Evolutionary conservation across 345 rosid genomes (phyloP).

Genomic region (Arabis hirsuta): DNA sequence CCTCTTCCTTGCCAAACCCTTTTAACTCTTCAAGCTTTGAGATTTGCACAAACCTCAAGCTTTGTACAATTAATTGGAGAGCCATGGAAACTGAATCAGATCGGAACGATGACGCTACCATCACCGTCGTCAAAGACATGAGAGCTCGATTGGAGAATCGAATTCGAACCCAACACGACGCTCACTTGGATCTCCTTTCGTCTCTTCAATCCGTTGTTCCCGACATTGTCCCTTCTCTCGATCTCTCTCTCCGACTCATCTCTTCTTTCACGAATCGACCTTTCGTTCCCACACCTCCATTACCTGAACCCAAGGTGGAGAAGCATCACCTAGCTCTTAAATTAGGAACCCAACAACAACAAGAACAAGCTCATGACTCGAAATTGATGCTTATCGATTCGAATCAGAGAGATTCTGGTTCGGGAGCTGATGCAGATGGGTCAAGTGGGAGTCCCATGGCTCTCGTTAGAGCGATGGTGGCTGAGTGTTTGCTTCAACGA

Average conservation of each 20-base stretch:
- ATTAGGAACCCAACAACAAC: constrained; percentile 20
- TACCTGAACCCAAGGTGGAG: constrained; percentile 58
- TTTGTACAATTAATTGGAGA: neutral
- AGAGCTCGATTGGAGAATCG: constrained; percentile 74
- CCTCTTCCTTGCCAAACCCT: neutral
- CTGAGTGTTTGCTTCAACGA: constrained; percentile 76
- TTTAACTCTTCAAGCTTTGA: neutral
- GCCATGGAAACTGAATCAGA: constrained; percentile 53
- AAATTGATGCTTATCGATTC: constrained; percentile 33
- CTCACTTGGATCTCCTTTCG: constrained; percentile 71
- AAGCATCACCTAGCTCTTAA: constrained; percentile 34
- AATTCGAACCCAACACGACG: constrained; percentile 57
- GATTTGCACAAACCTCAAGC: neutral
- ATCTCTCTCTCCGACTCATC: constrained; percentile 70
- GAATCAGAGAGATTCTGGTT: constrained; percentile 36
- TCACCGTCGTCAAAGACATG: constrained; percentile 58
- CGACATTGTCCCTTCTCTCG: constrained; percentile 69
- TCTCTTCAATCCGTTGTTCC: constrained; percentile 74
- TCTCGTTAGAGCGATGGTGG: constrained; percentile 86
- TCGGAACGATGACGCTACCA: constrained; percentile 45
- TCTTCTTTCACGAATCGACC: constrained; percentile 75
- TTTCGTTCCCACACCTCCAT: constrained; percentile 68
- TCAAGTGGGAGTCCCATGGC: constrained; percentile 65
- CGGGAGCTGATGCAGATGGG: constrained; percentile 40
- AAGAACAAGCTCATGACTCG: constrained; percentile 27